These are phyloP conservation scores for Fusarium pseudoanthophilum DNA, from an alignment of 2,329 filamentous ascomycete species.

Conservation along the genomic window DNA sequence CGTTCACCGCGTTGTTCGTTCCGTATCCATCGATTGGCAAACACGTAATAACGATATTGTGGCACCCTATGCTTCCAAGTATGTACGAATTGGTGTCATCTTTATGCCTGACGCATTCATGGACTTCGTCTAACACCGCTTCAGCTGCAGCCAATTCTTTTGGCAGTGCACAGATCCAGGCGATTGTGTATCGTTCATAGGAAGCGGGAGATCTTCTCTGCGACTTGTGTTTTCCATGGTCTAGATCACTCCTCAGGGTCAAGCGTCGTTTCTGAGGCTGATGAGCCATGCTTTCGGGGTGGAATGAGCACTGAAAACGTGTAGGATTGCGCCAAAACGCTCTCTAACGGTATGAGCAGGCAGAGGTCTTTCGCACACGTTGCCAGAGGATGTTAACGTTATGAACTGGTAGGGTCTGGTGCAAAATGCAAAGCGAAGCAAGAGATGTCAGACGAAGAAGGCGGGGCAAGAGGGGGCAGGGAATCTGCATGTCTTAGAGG, in stretches of 20 bases:
- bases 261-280: neutral
- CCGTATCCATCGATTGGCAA: neutral
- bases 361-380: too few species aligned
- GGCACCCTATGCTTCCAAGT: neutral
- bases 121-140: constrained; percentile 8
- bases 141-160: constrained; percentile 9
- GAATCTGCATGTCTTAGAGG: too few species aligned
- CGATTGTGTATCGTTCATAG: constrained; percentile 3
- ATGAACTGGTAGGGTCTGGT: neutral
- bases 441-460: too few species aligned
- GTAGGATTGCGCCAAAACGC: too few species aligned
- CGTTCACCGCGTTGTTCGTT: neutral
- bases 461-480: too few species aligned
- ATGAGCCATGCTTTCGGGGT: neutral
- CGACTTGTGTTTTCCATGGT: neutral
- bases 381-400: neutral
- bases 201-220: rapidly evolving
- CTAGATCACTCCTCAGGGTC: rapidly evolving
- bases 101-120: neutral
- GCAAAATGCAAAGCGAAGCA: neutral
- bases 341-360: rapidly evolving
- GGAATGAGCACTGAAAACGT: neutral
- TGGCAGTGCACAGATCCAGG: constrained; percentile 19
- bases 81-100: constrained; percentile 1
- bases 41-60: neutral